Percentiles rank a stretch among this genome's conserved stretches.
Conservation (phyloP, 805 yeast species). For the Candida tallmaniae region DNA sequence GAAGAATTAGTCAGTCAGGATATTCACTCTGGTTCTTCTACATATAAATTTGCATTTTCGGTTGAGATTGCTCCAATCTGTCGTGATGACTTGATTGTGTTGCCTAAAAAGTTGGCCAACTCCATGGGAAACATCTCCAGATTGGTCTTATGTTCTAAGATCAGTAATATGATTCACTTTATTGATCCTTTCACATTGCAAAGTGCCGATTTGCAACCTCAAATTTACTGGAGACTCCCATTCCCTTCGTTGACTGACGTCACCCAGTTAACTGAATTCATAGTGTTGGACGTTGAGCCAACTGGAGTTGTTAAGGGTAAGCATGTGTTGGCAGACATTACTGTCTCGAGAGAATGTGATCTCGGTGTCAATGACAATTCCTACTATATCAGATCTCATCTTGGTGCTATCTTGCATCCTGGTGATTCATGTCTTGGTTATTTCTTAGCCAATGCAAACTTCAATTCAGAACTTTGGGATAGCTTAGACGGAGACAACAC, state of each 20-base stretch:
- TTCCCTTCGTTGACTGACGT: conserved; percentile 74
- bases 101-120: conserved; percentile 83
- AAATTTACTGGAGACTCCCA: conserved; percentile 76
- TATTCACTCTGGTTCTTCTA: conserved; percentile 83
- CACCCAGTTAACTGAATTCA: conserved; percentile 74
- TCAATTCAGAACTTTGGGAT: conserved; percentile 85
- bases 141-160: conserved; percentile 77
- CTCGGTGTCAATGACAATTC: conserved; percentile 81
- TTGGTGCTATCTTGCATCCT: conserved; percentile 92
- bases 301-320: conserved; percentile 76
- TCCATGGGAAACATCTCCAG: conserved; percentile 79
- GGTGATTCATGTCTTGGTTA: conserved; percentile 96
- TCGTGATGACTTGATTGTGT: conserved; percentile 90
- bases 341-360: conserved; percentile 86
- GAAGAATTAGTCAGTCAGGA: conserved; percentile 90
- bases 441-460: conserved; percentile 77
- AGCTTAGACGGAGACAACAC: conserved; percentile 52
- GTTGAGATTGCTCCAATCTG: conserved; percentile 95
- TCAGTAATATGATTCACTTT: conserved; percentile 80
- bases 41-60: conserved; percentile 87
- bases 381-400: conserved; percentile 81
- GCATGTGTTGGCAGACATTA: conserved; percentile 80
- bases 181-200: conserved; percentile 81
- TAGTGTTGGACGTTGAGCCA: conserved; percentile 92
- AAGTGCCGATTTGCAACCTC: conserved; percentile 66